phyloP scores from a whole-genome alignment of 2,329 filamentous ascomycete species.

The Orbilia blumenaviensis region DNA sequence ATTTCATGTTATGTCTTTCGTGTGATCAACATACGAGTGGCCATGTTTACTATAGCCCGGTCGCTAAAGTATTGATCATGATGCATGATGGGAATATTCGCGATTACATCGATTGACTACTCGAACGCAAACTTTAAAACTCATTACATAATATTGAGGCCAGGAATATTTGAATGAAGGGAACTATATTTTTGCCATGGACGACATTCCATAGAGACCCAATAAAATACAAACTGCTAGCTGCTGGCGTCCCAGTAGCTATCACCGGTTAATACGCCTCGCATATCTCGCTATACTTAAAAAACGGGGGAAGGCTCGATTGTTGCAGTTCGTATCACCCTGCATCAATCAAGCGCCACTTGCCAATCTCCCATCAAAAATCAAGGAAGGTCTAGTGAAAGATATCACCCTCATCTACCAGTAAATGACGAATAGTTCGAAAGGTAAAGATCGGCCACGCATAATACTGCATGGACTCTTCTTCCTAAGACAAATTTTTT shows the following conservation, averaged over 20 bases:
- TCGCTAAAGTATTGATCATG: too few species aligned
- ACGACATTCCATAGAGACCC: neutral
- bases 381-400: neutral
- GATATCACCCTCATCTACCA: neutral
- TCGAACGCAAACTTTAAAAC: too few species aligned
- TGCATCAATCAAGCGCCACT: constrained; percentile 4
- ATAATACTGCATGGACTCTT: constrained; percentile 21
- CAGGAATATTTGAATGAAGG: neutral
- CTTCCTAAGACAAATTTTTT: constrained; percentile 20
- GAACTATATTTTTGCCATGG: neutral
- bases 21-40: too few species aligned
- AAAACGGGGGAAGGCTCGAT: neutral
- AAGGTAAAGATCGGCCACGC: constrained; percentile 29
- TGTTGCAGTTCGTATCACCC: constrained; percentile 5
- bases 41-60: too few species aligned
- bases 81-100: too few species aligned
- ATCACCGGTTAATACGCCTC: neutral
- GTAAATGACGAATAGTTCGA: neutral
- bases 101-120: too few species aligned
- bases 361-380: neutral
- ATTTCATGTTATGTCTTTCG: too few species aligned
- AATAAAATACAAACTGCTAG: neutral
- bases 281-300: neutral
- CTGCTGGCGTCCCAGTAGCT: neutral
- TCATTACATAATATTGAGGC: too few species aligned